These are phyloP conservation scores for Zymoseptoria tritici DNA, from an alignment of 2,329 filamentous ascomycete species.

Conservation along the genomic window DNA sequence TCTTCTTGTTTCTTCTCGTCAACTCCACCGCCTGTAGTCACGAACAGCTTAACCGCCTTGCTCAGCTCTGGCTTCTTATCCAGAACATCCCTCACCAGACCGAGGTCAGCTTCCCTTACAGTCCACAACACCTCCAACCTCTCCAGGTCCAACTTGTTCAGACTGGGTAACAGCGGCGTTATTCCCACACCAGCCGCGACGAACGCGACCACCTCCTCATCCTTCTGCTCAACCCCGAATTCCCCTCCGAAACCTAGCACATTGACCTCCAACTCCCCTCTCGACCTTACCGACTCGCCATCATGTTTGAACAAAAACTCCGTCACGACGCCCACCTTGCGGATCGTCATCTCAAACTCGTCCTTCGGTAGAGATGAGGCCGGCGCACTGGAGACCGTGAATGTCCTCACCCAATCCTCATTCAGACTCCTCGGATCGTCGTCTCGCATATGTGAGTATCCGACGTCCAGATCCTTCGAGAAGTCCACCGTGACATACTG, in stretches of 20 bases:
- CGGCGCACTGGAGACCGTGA: conserved; percentile 61
- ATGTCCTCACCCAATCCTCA: conserved; percentile 76
- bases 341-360: conserved; percentile 64
- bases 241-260: conserved; percentile 67
- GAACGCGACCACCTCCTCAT: conserved; percentile 47
- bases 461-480: conserved; percentile 57
- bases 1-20: conserved; percentile 9
- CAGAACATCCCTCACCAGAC: conserved; percentile 55
- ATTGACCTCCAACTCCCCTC: conserved; percentile 51
- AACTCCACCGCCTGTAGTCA: conserved; percentile 43
- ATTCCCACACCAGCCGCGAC: conserved; percentile 76
- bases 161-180: conserved; percentile 61
- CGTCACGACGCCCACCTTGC: conserved; percentile 64
- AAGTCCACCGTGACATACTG: conserved; percentile 76
- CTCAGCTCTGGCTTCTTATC: conserved; percentile 46
- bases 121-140: conserved; percentile 61
- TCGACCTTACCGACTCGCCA: conserved; percentile 18
- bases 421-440: conserved; percentile 73
- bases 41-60: conserved; percentile 51
- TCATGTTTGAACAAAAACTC: conserved; percentile 49
- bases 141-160: conserved; percentile 34
- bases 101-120: conserved; percentile 53
- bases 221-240: conserved; percentile 37
- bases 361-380: conserved; percentile 23
- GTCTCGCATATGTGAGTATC: conserved; percentile 78